Evolutionary conservation across 2,329 filamentous ascomycete species (phyloP), one percentile per base, ranked within the genome.

Genomic region (Aspergillus nomiae): DNA sequence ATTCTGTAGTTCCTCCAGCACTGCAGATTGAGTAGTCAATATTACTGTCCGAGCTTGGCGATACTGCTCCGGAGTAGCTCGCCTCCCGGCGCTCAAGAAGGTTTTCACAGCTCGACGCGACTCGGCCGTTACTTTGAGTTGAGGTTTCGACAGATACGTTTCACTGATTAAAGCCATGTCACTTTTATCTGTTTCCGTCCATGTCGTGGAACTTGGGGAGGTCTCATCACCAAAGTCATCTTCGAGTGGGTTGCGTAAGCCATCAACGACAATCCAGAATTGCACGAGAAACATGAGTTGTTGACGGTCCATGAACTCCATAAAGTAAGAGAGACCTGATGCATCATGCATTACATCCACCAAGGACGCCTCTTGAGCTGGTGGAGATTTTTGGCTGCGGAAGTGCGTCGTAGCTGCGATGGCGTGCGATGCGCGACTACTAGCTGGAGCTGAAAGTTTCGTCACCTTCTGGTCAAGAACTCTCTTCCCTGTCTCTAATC

Each of bases 221-320:
- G 87, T 76, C 56, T 89, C 89, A 63, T 95, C 91, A 24, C 89
- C 89, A 41, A 90, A 89, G 71, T 92, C 90, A 67, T 94, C 92
- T 77, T 99, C 95, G 3, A 99, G 81, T 0, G 95, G 96, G 70
- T 96, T 97, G 48, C 96, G 90, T 70, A 98, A 92, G 0, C 95
- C 94, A 78, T 99, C 95, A 7, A 98, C 95, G 3, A 98, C 95
- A 46, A 99, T 89, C 93, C 94, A 99, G 77, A 98, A 99, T 73
- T 99, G 95, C 7, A 99, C 94, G 54, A 97, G 81, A 16, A 91
- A 86, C 90, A 98, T 94, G 30, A 94, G 83, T 19, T 86, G 85
- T 74, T 94, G 91, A 48, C 95, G 89, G 75, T 99, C 95, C 95
- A 99, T 99, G 73, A 93, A 98, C 75, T 99, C 95, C 95, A 99